Percentiles rank a stretch among this genome's conserved stretches.
These are phyloP conservation scores for Drosera spatulata DNA, from an alignment of 179 eudicot genomes.

Conservation along the genomic window DNA sequence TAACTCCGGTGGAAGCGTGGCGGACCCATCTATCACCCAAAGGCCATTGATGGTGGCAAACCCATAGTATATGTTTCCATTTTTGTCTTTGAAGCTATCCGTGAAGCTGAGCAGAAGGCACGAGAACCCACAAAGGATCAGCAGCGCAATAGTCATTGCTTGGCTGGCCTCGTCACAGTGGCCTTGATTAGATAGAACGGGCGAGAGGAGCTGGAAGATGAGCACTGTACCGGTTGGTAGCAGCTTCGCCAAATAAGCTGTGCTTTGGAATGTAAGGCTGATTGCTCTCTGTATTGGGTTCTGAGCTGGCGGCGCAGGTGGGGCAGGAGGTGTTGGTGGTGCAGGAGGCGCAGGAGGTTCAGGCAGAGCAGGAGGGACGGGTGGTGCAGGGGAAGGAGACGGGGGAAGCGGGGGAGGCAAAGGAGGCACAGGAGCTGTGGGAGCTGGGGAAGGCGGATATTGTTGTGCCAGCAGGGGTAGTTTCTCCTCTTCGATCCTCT, in stretches of 20 bases:
- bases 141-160: slow-evolving; percentile 30
- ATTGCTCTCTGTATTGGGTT: slow-evolving; percentile 54
- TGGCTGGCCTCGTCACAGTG: slow-evolving; percentile 34
- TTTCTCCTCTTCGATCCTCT: slow-evolving; percentile 20
- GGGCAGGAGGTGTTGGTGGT: no score
- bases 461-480: slow-evolving; percentile 35
- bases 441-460: slow-evolving; percentile 12
- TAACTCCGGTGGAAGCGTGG: slow-evolving; percentile 28
- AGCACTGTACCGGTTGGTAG: slow-evolving; percentile 82
- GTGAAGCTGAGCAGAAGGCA: slow-evolving; percentile 35
- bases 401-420: no score
- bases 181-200: slow-evolving; percentile 65
- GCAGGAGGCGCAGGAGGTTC: background rate
- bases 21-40: slow-evolving; percentile 73
- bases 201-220: slow-evolving; percentile 72
- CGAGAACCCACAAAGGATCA: slow-evolving; percentile 56
- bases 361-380: no score
- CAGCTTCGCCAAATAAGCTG: slow-evolving; percentile 67
- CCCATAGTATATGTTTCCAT: slow-evolving; percentile 56
- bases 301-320: no score
- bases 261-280: slow-evolving; percentile 67
- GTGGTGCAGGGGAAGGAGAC: no score
- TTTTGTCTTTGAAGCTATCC: slow-evolving; percentile 51
- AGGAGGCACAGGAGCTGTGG: no score
- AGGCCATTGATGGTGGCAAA: slow-evolving; percentile 53